Percentiles rank a stretch among this genome's conserved stretches.
Conservation (phyloP, 345 rosid species). For the Citrus medica region DNA sequence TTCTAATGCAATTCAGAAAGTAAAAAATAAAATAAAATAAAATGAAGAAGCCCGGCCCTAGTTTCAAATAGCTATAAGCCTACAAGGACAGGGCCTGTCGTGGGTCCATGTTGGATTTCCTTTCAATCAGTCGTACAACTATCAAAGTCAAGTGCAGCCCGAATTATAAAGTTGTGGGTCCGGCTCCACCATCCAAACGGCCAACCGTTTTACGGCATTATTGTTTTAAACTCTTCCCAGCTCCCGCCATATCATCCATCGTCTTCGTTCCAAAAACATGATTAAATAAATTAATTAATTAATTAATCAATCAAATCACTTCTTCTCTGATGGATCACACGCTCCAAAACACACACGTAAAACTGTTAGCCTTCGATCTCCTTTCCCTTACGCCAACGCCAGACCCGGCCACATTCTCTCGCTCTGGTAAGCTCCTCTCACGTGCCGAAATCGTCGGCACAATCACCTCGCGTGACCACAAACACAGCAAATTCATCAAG, state of each 20-base stretch:
- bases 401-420: conserved; percentile 33
- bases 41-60: neutral
- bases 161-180: neutral
- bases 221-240: neutral
- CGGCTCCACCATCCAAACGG: neutral
- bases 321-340: conserved; percentile 29
- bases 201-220: neutral
- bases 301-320: neutral
- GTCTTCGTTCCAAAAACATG: neutral
- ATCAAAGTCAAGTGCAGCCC: neutral
- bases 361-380: conserved; percentile 54
- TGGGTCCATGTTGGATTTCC: neutral
- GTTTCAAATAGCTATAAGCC: neutral
- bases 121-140: neutral
- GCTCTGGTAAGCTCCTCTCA: conserved; percentile 28
- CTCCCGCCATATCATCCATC: conserved; percentile 5
- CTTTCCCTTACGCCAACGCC: conserved; percentile 35
- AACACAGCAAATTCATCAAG: conserved; percentile 55
- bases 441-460: conserved; percentile 64
- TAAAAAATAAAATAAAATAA: too few relatives aligned
- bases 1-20: neutral
- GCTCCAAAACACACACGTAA: conserved; percentile 47
- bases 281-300: neutral
- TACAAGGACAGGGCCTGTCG: neutral
- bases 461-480: conserved; percentile 48